Evolutionary conservation across 768 basidiomycete genomes (phyloP), one percentile per base, ranked within the genome.

Genomic region (Panaeolus cyanescens): DNA sequence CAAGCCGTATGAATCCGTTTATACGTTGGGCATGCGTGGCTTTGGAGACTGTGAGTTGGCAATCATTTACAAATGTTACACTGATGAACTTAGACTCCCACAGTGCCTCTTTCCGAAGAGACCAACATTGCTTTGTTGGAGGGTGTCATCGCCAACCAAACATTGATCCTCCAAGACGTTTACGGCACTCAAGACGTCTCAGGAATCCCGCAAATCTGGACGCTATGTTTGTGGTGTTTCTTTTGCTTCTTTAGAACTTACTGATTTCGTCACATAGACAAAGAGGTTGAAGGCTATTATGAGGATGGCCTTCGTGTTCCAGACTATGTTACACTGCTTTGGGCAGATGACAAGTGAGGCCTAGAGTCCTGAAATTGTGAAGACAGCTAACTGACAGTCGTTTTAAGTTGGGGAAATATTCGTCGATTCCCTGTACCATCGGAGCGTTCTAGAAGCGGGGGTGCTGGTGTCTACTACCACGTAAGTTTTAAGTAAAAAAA

Each of bases 401-500:
- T 31, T n/a, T 42, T 5, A 9, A 87, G 85, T 71, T 91, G 83
- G 82, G 89, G 89, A 3, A 90, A 90, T 67, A 79, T 91, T 55
- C 84, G 87, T 33, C 83, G 89, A 20, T 84, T 83, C 64, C 86
- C 86, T 1, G 67, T 81, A 7, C 69, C 73, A 5, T 75, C 74
- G 15, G 86, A 88, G 67, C 78, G 85, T 15, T 85, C 84, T 65
- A 78, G 88, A 55, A 83, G 81, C 4, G 90, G 88, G 53, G 88
- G 90, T 39, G 85, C 88, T 28, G 90, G 89, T 33, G 82, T 89
- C 5, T 91, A 90, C 70, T 91, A 88, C 67, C 86, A 88, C 69
- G 85, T 83, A 62, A 60, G 79, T 71, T 34, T 60, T 54, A 6
- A 36, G 31, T 37, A 59, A 22, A 45, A 25, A 15, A 17, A 36